Evolutionary conservation across 331 rosid genomes (phyloP), one percentile per base, ranked within the genome.

Genomic region (Telfairia occidentalis): DNA sequence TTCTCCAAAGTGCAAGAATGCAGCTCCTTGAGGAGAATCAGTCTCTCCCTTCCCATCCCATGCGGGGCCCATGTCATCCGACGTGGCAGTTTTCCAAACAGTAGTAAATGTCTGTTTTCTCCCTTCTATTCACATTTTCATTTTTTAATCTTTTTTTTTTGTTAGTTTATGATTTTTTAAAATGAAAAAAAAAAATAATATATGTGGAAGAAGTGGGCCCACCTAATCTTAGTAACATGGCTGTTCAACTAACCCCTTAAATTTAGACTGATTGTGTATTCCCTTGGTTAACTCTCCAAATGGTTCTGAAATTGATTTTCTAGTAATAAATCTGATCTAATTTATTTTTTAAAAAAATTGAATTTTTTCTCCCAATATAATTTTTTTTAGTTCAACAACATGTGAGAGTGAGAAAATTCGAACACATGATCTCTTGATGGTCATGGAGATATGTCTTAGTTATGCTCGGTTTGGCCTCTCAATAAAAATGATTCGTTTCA

Each of bases 1-100:
- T 26, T 24, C 6, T 70, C 9, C 26, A 70, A 70, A 28, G 23
- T 70, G 4, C 24, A 70, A 26, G 8, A 45, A 70, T 19, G 53
- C 73, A 38, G 9, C 72, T 38, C 72, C 72, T 0, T 37, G 50
- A 43, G 72, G 7, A 66, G 73, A 66, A 66, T 66, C 34, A 66
- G 73, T 66, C 73, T 38, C 73, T 66, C 40, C 73, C 73, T 23
- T 11, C 53, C 73, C 73, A 38, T 40, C 2, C 28, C 73, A 5
- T 66, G 21, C 73, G 32, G 73, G 73, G 1, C 73, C 73, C 53
- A 66, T 53, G 2, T 70, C 0, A 7, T 70, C 75, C 58, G 21
- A 70, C 75, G 57, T 70, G 75, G 38, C 75, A 1, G 1, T 7
- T 26, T 38, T 7, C 32, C 13, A 32, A 30, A 60, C 23, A 3